Evolutionary conservation across 768 basidiomycete species (phyloP).

Genomic region (Cystofilobasidium capitatum): DNA sequence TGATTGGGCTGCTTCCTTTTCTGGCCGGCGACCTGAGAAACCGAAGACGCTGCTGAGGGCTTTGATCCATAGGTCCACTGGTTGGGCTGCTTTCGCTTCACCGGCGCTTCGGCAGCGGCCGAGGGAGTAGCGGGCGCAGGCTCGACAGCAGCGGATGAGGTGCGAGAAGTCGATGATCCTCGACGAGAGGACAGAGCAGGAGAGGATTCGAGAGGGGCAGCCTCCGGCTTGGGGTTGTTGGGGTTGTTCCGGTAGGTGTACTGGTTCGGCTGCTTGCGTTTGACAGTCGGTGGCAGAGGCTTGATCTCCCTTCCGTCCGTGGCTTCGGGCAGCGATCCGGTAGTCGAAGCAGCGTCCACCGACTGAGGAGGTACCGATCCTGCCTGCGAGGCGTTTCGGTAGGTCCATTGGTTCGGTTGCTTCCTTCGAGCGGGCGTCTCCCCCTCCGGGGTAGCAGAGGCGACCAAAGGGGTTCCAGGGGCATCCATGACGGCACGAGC

Average conservation of each 20-base stretch:
- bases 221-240: not conserved
- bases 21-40: not conserved
- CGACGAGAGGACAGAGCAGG: too few species aligned
- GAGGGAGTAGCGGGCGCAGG: not conserved
- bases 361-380: not conserved
- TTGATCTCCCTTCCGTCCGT: not conserved
- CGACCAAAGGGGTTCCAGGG: too few species aligned
- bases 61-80: not conserved
- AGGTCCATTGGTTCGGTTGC: not conserved
- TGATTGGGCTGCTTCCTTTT: constrained; percentile 5
- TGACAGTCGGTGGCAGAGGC: not conserved
- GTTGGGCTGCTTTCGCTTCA: constrained; percentile 5
- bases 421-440: not conserved
- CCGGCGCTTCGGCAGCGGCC: not conserved
- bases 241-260: not conserved
- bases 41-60: too few species aligned
- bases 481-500: too few species aligned
- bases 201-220: not conserved
- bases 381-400: not conserved
- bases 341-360: too few species aligned
- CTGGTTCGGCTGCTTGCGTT: constrained; percentile 1
- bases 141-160: too few species aligned
- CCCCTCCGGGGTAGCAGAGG: not conserved
- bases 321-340: not conserved
- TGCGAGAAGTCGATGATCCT: too few species aligned